Percentiles rank a stretch among this genome's conserved stretches.
Conservation (phyloP, 768 basidiomycete species). For the Boletus sp. region DNA sequence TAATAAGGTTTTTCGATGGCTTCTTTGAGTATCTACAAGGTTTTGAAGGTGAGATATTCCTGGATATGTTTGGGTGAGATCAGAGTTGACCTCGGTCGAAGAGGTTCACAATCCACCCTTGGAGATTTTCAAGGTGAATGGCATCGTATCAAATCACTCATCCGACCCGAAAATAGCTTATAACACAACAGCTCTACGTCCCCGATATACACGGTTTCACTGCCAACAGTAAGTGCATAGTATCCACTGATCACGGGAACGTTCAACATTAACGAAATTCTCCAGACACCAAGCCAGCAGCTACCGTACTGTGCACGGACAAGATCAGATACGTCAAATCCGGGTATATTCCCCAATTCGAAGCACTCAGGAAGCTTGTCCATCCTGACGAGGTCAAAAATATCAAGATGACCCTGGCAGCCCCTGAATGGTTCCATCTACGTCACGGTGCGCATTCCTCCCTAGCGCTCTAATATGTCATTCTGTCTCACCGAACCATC, state of each 20-base stretch:
- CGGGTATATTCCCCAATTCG: slow-evolving; percentile 64
- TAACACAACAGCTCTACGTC: slow-evolving; percentile 20
- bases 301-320: slow-evolving; percentile 39
- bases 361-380: slow-evolving; percentile 58
- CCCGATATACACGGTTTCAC: slow-evolving; percentile 24
- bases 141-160: no score
- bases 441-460: slow-evolving; percentile 46
- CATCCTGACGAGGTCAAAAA: slow-evolving; percentile 59
- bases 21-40: slow-evolving; percentile 28
- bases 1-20: slow-evolving; percentile 25
- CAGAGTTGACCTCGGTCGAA: slow-evolving; percentile 4
- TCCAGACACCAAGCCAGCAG: slow-evolving; percentile 21
- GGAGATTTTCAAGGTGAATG: slow-evolving; percentile 24
- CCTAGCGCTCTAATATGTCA: background rate
- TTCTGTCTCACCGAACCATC: background rate
- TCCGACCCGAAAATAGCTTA: background rate
- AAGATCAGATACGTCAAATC: slow-evolving; percentile 62
- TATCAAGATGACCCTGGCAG: slow-evolving; percentile 72
- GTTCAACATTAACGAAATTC: background rate
- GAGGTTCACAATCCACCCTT: slow-evolving; percentile 24
- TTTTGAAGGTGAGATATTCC: slow-evolving; percentile 20
- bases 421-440: no score
- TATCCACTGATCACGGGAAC: background rate
- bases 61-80: background rate
- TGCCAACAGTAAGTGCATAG: slow-evolving; percentile 12